Percentiles rank a stretch among this genome's conserved stretches.
Conservation (phyloP, 345 rosid species). For the Cochlearia excelsa region DNA sequence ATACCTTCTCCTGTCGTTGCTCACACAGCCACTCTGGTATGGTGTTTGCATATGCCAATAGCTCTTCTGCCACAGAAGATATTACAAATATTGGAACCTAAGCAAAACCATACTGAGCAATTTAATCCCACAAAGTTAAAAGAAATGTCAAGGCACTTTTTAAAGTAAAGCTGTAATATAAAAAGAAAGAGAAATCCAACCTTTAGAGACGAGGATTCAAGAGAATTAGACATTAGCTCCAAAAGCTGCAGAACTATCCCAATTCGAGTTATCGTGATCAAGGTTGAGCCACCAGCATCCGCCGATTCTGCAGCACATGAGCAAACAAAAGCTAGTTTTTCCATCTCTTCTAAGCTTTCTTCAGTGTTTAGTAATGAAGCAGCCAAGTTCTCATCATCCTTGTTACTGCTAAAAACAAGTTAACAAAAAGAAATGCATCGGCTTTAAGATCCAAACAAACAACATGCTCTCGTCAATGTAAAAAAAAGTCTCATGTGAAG, state of each 20-base stretch:
- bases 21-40: slow-evolving; percentile 89
- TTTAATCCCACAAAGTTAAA: slow-evolving; percentile 8
- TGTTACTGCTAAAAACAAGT: slow-evolving; percentile 32
- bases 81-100: slow-evolving; percentile 81
- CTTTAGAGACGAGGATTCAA: slow-evolving; percentile 52
- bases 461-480: slow-evolving; percentile 1
- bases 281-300: slow-evolving; percentile 73
- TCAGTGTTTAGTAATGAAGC: slow-evolving; percentile 40
- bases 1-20: slow-evolving; percentile 73
- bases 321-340: slow-evolving; percentile 66
- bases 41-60: slow-evolving; percentile 62
- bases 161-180: slow-evolving; percentile 2
- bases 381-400: slow-evolving; percentile 36
- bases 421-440: slow-evolving; percentile 3
- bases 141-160: background rate
- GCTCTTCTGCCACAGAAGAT: slow-evolving; percentile 75
- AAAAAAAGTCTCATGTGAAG: background rate
- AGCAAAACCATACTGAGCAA: slow-evolving; percentile 9
- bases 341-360: slow-evolving; percentile 57
- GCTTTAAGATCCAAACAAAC: slow-evolving; percentile 6
- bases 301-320: slow-evolving; percentile 59
- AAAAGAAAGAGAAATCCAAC: slow-evolving; percentile 32
- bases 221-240: slow-evolving; percentile 50
- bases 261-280: slow-evolving; percentile 53
- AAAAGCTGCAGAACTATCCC: slow-evolving; percentile 63